Conservation (phyloP, 2,329 filamentous ascomycete genomes). For the Dryadomyces sulphureus region DNA sequence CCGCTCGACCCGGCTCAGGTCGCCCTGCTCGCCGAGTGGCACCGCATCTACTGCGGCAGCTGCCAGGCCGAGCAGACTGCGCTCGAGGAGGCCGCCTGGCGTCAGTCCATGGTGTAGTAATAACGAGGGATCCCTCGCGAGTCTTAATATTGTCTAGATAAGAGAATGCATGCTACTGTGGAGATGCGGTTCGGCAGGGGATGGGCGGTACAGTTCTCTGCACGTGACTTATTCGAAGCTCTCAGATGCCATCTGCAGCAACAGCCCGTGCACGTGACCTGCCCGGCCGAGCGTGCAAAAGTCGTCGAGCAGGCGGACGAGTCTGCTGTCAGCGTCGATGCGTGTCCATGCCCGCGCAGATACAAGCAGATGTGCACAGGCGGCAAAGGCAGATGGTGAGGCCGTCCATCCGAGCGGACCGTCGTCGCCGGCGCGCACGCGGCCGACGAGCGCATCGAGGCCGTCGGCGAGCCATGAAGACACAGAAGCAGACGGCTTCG, state of each 20-base stretch:
- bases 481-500: not conserved
- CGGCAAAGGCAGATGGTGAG: conserved; percentile 50
- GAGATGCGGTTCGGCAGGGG: too few relatives aligned
- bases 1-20: conserved; percentile 17
- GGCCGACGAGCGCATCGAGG: conserved; percentile 25
- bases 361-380: conserved; percentile 35
- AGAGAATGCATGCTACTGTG: not conserved
- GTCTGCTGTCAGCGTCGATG: not conserved
- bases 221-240: not conserved
- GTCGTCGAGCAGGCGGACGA: conserved; percentile 1
- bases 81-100: conserved; percentile 6
- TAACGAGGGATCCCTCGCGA: not conserved
- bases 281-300: conserved; percentile 2
- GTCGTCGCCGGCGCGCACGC: conserved; percentile 26
- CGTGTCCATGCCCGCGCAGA: conserved; percentile 20
- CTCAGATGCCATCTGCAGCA: conserved; percentile 7
- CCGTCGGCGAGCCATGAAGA: conserved; percentile 37
- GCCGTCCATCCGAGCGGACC: conserved; percentile 61
- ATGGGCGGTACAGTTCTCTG: too few relatives aligned
- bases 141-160: not conserved
- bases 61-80: conserved; percentile 30
- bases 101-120: conserved; percentile 4
- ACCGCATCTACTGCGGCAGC: conserved; percentile 40
- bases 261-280: conserved; percentile 8
- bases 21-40: conserved; percentile 30